Conservation (phyloP, 495 filamentous ascomycete genomes). For the Geopyxis carbonaria region DNA sequence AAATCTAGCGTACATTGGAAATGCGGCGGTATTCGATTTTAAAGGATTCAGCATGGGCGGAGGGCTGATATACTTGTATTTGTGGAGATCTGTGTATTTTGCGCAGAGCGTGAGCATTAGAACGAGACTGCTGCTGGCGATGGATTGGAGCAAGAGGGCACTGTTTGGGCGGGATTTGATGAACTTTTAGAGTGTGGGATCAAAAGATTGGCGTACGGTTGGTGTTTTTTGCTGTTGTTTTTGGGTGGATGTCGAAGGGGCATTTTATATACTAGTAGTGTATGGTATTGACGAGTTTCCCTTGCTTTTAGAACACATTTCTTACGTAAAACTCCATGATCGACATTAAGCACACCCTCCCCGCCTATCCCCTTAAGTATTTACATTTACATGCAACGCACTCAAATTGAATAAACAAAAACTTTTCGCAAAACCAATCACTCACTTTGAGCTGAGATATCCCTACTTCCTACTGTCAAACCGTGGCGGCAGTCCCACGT, state of each 20-base stretch:
- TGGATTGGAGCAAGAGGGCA: slow-evolving; percentile 96
- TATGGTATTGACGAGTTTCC: no score
- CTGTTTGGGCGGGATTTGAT: slow-evolving; percentile 69
- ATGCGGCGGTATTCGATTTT: slow-evolving; percentile 85
- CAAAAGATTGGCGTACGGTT: no score
- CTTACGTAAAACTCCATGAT: no score
- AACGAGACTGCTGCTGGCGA: slow-evolving; percentile 76
- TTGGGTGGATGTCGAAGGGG: no score
- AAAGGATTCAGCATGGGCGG: slow-evolving; percentile 62
- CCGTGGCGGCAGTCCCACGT: slow-evolving; percentile 59
- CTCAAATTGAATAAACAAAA: no score
- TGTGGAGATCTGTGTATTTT: slow-evolving; percentile 91
- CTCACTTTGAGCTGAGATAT: no score
- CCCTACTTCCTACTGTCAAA: slow-evolving; percentile 33
- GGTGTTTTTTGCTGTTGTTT: no score
- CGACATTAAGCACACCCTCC: no score
- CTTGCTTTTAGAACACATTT: no score
- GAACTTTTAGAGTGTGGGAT: slow-evolving; percentile 28
- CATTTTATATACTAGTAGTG: no score
- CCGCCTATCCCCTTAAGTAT: no score
- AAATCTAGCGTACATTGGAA: slow-evolving; percentile 87
- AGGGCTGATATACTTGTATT: slow-evolving; percentile 82
- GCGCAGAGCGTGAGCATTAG: slow-evolving; percentile 90
- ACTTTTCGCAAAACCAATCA: not conserved
- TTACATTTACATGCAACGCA: no score